Evolutionary conservation across 352 stramenopile species (phyloP), one percentile per base, ranked within the genome.

Genomic region (Pythium periplocum): DNA sequence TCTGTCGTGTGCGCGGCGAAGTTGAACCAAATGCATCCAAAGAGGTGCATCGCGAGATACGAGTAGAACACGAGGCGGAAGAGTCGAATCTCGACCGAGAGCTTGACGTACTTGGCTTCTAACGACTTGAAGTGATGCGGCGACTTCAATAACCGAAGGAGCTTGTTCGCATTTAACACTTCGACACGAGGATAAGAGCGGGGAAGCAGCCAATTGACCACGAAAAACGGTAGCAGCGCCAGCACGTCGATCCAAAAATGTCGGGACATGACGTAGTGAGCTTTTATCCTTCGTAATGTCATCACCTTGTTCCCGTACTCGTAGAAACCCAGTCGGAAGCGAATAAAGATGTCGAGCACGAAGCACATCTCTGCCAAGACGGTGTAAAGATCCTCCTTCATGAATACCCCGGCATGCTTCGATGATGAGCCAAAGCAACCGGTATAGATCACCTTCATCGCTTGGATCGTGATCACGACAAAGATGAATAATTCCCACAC

Each of bases 271-370:
- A 84, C 51, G 46, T 86, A 87, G 7, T 73, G 70, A 1, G 41
- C 32, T 31, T 66, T 68, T 51, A 87, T 83, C 3, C 57, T 39
- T 0, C 40, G 40, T 9, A 74, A 32, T 52, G 79, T 66, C 69
- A 83, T 83, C 4, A 86, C 61, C 45, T 87, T 87, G 57, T 87
- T 86, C 34, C 74, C 76, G 33, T 75, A 86, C 40, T 78, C 63
- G 53, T 83, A 87, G 55, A 73, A 87, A 0, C 76, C 75, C 35
- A 83, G 68, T 1, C 68, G 65, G 1, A 67, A 78, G 5, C 79
- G 66, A 6, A 87, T 50, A 36, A 79, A 73, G 0, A 76, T 66
- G 37, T 87, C 76, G 1, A 81, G n/a, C 0, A 80, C 34, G 30
- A 83, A 86, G 6, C 62, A 42, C 12, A 72, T 43, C 39, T 87